Evolutionary conservation across 1,284 basidiomycete genomes (phyloP).

Genomic region (Cryptococcus sp.): DNA sequence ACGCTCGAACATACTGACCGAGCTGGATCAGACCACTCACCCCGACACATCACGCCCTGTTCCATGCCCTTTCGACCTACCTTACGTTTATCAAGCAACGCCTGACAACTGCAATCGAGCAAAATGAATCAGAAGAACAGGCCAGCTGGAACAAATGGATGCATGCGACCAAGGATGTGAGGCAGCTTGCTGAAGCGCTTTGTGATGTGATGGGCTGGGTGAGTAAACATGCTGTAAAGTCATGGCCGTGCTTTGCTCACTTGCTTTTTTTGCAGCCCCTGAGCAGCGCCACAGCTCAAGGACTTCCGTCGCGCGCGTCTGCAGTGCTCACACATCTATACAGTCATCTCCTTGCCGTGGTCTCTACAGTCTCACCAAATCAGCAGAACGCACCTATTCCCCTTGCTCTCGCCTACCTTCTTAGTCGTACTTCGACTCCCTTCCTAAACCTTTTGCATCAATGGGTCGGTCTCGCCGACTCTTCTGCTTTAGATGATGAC

Average conservation of each 20-base stretch:
- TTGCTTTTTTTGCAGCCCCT: conserved; percentile 25
- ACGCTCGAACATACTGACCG: conserved; percentile 3
- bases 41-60: conserved; percentile 47
- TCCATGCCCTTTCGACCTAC: conserved; percentile 41
- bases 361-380: conserved; percentile 24
- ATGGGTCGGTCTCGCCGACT: conserved; percentile 43
- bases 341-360: conserved; percentile 31
- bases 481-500: conserved; percentile 26
- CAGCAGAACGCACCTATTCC: conserved; percentile 11
- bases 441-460: conserved; percentile 38
- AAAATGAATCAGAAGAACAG: not conserved
- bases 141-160: conserved; percentile 33
- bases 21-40: conserved; percentile 32
- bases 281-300: conserved; percentile 16
- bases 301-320: conserved; percentile 36
- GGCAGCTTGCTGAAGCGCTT: conserved; percentile 23
- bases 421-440: conserved; percentile 31
- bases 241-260: not conserved
- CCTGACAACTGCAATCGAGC: conserved; percentile 24
- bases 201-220: conserved; percentile 43
- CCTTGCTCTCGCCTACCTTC: conserved; percentile 39
- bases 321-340: conserved; percentile 41
- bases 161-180: conserved; percentile 22
- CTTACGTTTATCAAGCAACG: conserved; percentile 40
- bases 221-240: conserved; percentile 6